These are phyloP conservation scores for Medicago lupulina DNA, from an alignment of 306 rosid species.

Conservation along the genomic window DNA sequence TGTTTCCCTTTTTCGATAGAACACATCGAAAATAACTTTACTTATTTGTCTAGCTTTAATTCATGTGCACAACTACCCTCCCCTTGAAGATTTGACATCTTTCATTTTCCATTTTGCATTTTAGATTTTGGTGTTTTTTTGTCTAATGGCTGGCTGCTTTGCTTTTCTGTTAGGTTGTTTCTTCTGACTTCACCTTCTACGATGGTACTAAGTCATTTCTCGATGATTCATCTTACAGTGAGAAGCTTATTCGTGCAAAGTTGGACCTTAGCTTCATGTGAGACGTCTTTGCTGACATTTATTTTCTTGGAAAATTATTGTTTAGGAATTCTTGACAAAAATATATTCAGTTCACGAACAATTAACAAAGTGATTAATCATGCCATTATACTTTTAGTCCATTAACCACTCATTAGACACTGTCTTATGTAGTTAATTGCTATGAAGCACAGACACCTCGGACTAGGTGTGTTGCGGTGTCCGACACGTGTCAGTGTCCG, in stretches of 20 bases:
- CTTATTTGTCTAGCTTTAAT: conserved; percentile 6
- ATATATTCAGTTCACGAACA: conserved; percentile 20
- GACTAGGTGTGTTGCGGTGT: no score
- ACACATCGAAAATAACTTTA: background rate
- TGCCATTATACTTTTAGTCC: background rate
- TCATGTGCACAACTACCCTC: conserved; percentile 10
- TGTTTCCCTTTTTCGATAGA: conserved; percentile 2
- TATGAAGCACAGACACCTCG: no score
- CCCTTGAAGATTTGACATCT: conserved; percentile 16
- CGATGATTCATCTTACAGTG: conserved; percentile 82
- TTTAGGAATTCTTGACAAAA: conserved; percentile 35
- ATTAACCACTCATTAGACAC: conserved; percentile 32
- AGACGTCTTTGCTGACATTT: conserved; percentile 44
- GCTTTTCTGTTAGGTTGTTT: conserved; percentile 70
- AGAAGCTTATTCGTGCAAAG: conserved; percentile 98
- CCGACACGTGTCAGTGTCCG: no score
- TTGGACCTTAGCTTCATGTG: conserved; percentile 96
- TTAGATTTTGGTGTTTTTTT: background rate
- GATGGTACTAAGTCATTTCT: conserved; percentile 91
- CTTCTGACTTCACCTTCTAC: conserved; percentile 93
- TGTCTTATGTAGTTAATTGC: conserved; percentile 19
- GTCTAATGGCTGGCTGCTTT: conserved; percentile 40
- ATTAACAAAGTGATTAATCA: conserved; percentile 11
- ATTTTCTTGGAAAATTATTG: conserved; percentile 19
- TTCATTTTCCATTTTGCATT: conserved; percentile 7